Conservation (phyloP, 192 early-diverging fungal species). For the Mortierella claussenii region DNA sequence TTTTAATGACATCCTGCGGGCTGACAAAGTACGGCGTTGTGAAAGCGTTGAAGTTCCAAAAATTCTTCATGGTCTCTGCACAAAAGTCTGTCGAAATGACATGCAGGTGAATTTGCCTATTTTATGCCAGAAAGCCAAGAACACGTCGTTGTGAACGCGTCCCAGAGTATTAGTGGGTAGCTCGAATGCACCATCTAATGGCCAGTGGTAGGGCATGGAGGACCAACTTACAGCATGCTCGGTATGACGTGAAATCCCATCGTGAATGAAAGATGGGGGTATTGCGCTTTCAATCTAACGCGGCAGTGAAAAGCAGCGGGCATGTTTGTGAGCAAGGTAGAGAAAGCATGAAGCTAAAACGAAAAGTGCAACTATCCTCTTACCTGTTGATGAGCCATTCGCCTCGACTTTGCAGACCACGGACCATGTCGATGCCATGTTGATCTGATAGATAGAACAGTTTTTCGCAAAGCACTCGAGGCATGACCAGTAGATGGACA, state of each 20-base stretch:
- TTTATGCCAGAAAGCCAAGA: not conserved
- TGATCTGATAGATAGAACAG: not conserved
- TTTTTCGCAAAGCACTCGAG: not conserved
- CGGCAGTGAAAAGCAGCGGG: too few species aligned
- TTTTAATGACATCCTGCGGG: not conserved
- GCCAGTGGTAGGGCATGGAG: too few species aligned
- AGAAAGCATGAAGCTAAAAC: not conserved
- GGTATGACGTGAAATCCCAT: conserved; percentile 71
- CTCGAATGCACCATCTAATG: too few species aligned
- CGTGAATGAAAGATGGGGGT: conserved; percentile 48
- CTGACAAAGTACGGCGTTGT: not conserved
- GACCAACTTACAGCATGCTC: conserved; percentile 58
- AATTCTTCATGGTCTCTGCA: not conserved
- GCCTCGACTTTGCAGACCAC: not conserved
- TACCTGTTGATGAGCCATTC: conserved; percentile 13
- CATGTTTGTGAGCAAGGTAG: not conserved
- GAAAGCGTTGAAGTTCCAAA: not conserved
- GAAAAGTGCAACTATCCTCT: not conserved
- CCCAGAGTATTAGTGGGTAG: too few species aligned
- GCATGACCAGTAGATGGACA: conserved; percentile 4
- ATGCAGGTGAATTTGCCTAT: conserved; percentile 9
- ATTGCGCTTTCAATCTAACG: conserved; percentile 26
- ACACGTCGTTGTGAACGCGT: too few species aligned
- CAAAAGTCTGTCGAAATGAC: conserved; percentile 11
- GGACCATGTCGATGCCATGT: not conserved